Base-by-base conservation (phyloP, 805 yeast species). In the Wickerhamomyces bisporus region DNA sequence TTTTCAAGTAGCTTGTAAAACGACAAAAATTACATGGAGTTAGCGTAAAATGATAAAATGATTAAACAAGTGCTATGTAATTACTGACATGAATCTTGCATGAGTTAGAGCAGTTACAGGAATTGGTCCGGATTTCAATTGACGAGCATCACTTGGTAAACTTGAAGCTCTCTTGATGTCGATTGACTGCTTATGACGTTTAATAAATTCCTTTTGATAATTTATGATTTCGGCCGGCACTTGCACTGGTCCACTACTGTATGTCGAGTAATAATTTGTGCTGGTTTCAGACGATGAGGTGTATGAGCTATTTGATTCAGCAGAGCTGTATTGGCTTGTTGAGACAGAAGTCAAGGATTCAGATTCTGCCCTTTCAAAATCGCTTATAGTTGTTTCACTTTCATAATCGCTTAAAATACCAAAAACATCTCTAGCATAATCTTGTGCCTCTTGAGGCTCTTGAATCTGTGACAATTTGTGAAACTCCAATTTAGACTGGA, bases 401-500 rank as follows among this genome's bases (percentile, higher is more conserved):
- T 43, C 49, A 18, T 45, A 27, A 12, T 39, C 43, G 33, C 40
- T 40, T 9, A 17, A 17, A 3, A 39, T 17, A n/a, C 41, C 36
- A 20, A 28, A 34, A 4, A 38, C 18, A 13, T 17, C 26, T 6
- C 34, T 33, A 17, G 33, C 43, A 21, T 30, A 35, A 15, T 39
- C 45, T 26, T 41, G 34, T 3, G 35, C 43, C 10, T 19, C 35
- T 23, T 28, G 30, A 17, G 49, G 46, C 16, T 40, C 48, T 38
- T 45, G 42, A 18, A 40, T 43, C 26, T 38, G 45, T 10, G 50
- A 35, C 13, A 47, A 28, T 17, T 34, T 38, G 30, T 42, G 27
- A 16, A 44, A 23, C 12, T 45, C 49, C 19, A 53, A n/a, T 27
- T 54, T 54, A 34, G 47, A 43, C 32, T 50, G 42, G 17, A 54